These are phyloP conservation scores for Platanus orientalis DNA, from an alignment of 164 flowering plant genomes.

Conservation along the genomic window DNA sequence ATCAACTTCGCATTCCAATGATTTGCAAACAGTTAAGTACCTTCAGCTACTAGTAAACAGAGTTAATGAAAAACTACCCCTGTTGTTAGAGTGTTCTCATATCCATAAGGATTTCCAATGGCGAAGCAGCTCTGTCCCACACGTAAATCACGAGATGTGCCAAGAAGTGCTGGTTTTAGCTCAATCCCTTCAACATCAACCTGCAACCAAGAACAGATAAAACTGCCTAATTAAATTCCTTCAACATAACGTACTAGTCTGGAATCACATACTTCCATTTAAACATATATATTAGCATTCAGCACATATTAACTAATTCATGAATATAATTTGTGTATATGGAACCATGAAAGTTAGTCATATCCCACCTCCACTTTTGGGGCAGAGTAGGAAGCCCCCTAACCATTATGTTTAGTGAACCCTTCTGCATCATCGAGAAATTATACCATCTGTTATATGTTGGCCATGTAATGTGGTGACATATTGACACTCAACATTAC, in stretches of 20 bases:
- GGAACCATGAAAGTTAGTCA: neutral
- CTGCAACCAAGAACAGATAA: constrained; percentile 27
- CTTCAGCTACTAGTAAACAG: neutral
- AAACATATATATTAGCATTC: neutral
- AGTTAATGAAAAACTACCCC: constrained; percentile 52
- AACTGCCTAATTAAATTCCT: neutral
- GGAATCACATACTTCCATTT: neutral
- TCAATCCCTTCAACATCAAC: constrained; percentile 59
- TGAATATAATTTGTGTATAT: neutral
- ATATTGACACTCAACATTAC: too few relatives aligned
- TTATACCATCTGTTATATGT: too few relatives aligned
- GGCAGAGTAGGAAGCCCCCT: too few relatives aligned
- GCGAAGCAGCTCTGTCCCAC: constrained; percentile 96
- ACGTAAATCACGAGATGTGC: constrained; percentile 52
- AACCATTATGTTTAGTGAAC: too few relatives aligned
- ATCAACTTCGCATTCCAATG: neutral
- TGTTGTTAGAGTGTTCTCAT: constrained; percentile 80
- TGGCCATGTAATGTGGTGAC: too few relatives aligned
- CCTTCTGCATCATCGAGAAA: too few relatives aligned
- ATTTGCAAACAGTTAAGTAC: constrained; percentile 3
- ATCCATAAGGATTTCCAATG: constrained; percentile 91
- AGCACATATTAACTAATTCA: neutral
- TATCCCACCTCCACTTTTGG: too few relatives aligned
- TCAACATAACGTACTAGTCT: too few relatives aligned
- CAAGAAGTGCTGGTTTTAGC: constrained; percentile 63